Evolutionary conservation across 108 stramenopile species (phyloP), one percentile per base, ranked within the genome.

Genomic region (Fragilaria crotonensis): DNA sequence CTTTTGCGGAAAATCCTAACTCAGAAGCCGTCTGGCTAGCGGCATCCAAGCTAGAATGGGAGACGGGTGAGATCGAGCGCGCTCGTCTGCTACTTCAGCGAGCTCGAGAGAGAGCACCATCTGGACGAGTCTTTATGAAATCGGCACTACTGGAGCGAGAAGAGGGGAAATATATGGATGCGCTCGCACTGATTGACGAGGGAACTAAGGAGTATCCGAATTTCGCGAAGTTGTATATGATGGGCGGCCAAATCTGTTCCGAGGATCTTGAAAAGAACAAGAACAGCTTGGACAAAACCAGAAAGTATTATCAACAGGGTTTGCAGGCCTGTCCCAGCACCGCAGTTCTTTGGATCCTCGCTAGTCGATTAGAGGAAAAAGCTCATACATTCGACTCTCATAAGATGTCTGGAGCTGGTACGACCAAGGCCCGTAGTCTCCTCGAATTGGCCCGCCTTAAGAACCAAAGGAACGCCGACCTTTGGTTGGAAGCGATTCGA

Each of bases 31-130:
- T 99, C 25, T 97, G 93, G 96, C 67, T 99, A 36, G 98, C 98
- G 1, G 96, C 96, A 7, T 80, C 96, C 26, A 98, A 97, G 60
- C 73, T 99, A 18, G 98, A 99, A 77, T 93, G 94, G 93, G 96
- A 97, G 73, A 95, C 83, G 33, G 95, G 89, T 44, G 94, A 93
- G 67, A 66, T 75, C 25, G 90, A 91, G 31, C 73, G 89, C 18
- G 98, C 98, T 3, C 78, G 95, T 26, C 80, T 81, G 21, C 60
- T 99, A 53, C 71, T 99, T 32, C 59, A 64, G 46, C 65, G 87
- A 47, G 98, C 97, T 0, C 78, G 94, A 33, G 86, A 89, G 56
- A 63, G 79, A 33, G 93, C 90, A 5, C 80, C 89, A 14, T 81
- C 95, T 1, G 83, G 74, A 4, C 68, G 91, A 33, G 93, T 97